Percentiles rank a stretch among this genome's conserved stretches.
These are phyloP conservation scores for Suillus weaverae DNA, from an alignment of 768 basidiomycete species.

Conservation along the genomic window DNA sequence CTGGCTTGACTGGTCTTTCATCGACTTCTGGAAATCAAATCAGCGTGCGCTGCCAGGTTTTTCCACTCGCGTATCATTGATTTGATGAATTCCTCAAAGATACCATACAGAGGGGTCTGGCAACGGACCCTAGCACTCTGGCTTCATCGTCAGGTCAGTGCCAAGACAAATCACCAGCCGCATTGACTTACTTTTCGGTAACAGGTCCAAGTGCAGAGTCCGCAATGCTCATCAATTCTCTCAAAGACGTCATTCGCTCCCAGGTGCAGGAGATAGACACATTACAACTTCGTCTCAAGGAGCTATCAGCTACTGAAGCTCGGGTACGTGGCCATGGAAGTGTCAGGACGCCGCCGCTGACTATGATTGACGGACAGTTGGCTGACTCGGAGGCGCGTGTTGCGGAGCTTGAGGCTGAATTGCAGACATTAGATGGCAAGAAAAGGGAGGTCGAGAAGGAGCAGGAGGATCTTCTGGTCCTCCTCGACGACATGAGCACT, in stretches of 20 bases:
- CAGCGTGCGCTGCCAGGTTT: slow-evolving; percentile 59
- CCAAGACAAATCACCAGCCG: neutral
- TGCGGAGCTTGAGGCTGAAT: slow-evolving; percentile 43
- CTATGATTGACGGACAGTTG: slow-evolving; percentile 33
- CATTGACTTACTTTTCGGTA: slow-evolving; percentile 7
- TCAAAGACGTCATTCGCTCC: slow-evolving; percentile 79
- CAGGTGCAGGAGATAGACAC: slow-evolving; percentile 80
- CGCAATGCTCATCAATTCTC: slow-evolving; percentile 76
- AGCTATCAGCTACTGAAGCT: slow-evolving; percentile 29
- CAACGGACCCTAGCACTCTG: slow-evolving; percentile 64
- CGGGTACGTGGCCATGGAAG: slow-evolving; percentile 33
- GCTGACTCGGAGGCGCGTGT: slow-evolving; percentile 49
- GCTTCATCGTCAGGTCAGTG: slow-evolving; percentile 59
- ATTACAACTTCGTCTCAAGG: slow-evolving; percentile 61
- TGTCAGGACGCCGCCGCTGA: neutral
- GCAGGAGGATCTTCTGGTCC: slow-evolving; percentile 91
- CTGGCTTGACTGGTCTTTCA: slow-evolving; percentile 98
- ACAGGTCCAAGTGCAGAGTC: slow-evolving; percentile 73
- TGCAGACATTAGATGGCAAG: slow-evolving; percentile 59
- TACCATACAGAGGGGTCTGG: slow-evolving; percentile 72
- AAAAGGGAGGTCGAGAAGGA: slow-evolving; percentile 89
- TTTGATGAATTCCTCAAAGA: slow-evolving; percentile 40
- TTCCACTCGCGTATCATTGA: neutral
- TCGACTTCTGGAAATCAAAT: slow-evolving; percentile 98
- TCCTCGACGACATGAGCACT: slow-evolving; percentile 86